These are phyloP conservation scores for Yamadazyma philogaea DNA, from an alignment of 805 yeast genomes.

Conservation along the genomic window DNA sequence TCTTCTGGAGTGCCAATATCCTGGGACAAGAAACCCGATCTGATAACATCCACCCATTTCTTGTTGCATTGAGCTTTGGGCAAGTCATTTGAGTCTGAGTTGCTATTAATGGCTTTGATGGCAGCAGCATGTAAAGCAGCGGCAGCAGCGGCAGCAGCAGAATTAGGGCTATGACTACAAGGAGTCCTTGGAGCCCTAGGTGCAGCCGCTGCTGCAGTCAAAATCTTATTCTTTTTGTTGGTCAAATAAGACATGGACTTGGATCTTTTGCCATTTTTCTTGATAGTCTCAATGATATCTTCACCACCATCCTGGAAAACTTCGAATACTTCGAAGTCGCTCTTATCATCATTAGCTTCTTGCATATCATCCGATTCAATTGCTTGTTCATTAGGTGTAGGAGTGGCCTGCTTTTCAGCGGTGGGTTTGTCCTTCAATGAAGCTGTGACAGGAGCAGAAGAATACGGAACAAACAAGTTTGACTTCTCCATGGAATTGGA, in stretches of 20 bases:
- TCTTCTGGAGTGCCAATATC: constrained; percentile 81
- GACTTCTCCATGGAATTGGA: constrained; percentile 34
- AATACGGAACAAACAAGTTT: constrained; percentile 60
- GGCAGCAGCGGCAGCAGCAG: constrained; percentile 71
- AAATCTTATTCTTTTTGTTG: constrained; percentile 46
- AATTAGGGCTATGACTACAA: constrained; percentile 52
- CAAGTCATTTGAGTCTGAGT: constrained; percentile 14
- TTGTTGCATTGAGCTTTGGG: constrained; percentile 24
- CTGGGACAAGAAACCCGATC: constrained; percentile 73
- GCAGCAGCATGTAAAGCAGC: constrained; percentile 73
- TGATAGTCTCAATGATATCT: constrained; percentile 36
- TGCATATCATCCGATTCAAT: constrained; percentile 4
- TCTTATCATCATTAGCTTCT: constrained; percentile 11
- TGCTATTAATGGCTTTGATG: constrained; percentile 44
- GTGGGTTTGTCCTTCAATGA: constrained; percentile 37
- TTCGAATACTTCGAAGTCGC: constrained; percentile 49
- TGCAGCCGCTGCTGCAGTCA: constrained; percentile 81
- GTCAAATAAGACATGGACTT: constrained; percentile 62
- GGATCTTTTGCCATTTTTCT: constrained; percentile 54
- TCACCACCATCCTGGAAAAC: constrained; percentile 41
- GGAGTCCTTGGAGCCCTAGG: constrained; percentile 71
- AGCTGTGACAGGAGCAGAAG: constrained; percentile 77
- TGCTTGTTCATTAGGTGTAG: background rate
- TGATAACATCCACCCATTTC: constrained; percentile 69
- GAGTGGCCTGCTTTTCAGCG: background rate